Evolutionary conservation across 768 basidiomycete genomes (phyloP), one percentile per base, ranked within the genome.

Genomic region (Amanita pallidorosea): DNA sequence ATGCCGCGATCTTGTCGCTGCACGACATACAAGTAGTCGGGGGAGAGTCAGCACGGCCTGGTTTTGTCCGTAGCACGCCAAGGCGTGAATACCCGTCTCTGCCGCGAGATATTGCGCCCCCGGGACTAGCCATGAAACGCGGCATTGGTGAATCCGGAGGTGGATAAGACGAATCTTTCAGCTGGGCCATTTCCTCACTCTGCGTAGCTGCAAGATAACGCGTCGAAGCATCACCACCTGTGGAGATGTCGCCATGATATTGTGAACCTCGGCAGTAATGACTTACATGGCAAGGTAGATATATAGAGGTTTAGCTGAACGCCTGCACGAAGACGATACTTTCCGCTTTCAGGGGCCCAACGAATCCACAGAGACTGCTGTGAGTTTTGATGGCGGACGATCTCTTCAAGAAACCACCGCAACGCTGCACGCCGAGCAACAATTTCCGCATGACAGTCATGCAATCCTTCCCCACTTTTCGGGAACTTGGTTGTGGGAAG

Each of bases 391-490:
- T 58, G 62, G 23, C 78, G 72, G 7, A 59, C 54, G 13, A 84
- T 70, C 63, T 96, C 88, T 52, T 85, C 79, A 29, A 92, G 63
- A 43, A 91, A 68, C 90, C 91, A 97, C 22, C 83, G 74, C 38
- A 84, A 61, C 0, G 85, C 80, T 7, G 83, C 83, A 27, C 94
- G 74, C 17, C 90, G 76, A 2, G 91, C 91, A n/a, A 96, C 71
- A 18, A 94, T 78, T 65, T 97, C 94, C 8, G 94, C 94, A 63
- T 97, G 94, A 47, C 78, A 83, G 59, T 96, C 94, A 59, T 94
- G 91, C 15, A 96, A 56, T 1, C 80, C 74, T 59, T 95, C 90
- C 0, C 94, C 94, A 25, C 71, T 69, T 5, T 64, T 57, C 0
- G 91, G 81, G 0, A 91, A 68, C 49, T 74, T 74, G 3, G 60